Base-by-base conservation (phyloP, 257 asterid species). In the Asclepias syriaca region DNA sequence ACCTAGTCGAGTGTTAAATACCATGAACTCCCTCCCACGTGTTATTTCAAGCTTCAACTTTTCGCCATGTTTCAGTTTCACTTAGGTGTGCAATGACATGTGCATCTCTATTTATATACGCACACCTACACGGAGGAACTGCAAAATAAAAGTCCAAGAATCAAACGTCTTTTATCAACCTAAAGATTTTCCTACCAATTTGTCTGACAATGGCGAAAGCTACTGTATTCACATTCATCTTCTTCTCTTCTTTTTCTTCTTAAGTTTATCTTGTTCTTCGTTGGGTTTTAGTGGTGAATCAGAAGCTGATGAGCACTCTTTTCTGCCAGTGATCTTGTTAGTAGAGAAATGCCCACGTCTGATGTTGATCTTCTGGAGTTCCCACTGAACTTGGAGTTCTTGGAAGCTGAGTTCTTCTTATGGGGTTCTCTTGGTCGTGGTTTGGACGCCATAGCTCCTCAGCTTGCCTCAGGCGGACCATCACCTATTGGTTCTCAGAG, bases 391-490 rank as follows among this genome's bases (percentile, higher is more conserved):
- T 76, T 92, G 64, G 97, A 92, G 88, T 90, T 77, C 59, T 73
- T 90, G 79, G 97, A 92, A 77, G 90, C 98, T 0, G 97, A 92
- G 77, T 92, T 90, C 81, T 90, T 92, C 89, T 70, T 86, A 2
- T 88, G 83, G 80, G 89, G 87, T 27, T 85, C 96, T 34, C 43
- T 84, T 3, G 97, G 97, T n/a, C 64, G 18, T 37, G 97, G 97
- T 12, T 40, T 91, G 55, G 96, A 91, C 66, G 39, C 3, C 45
- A 7, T 79, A 0, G 96, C 75, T 7, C 95, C 95, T 6, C 75
- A 71, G 66, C 93, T 91, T 3, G 57, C 87, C 43, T 75, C 39
- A 29, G 89, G 90, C 5, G 96, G 97, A 19, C 97, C 96, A 0
- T 32, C 86, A 0, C 97, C 97, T 0, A 7, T 89, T 9, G 96